Evolutionary conservation across 2,329 filamentous ascomycete genomes (phyloP).

Genomic region (Cylindrodendrum hubeiense): DNA sequence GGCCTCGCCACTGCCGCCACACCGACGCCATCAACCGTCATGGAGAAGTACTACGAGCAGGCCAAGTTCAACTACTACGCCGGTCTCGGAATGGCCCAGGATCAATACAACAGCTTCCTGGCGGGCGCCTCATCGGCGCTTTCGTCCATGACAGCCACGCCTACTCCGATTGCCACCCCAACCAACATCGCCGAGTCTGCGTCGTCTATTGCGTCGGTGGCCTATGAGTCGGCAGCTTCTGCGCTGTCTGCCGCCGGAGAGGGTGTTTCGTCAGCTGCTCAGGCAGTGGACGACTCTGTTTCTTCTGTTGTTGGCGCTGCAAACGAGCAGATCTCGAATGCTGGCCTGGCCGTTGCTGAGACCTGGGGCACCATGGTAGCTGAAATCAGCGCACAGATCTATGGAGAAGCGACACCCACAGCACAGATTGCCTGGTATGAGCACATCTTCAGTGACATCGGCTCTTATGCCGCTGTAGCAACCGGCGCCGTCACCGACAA

Average conservation of each 20-base stretch:
- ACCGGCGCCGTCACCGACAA: conserved; percentile 58
- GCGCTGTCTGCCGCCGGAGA: conserved; percentile 55
- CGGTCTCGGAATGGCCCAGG: conserved; percentile 82
- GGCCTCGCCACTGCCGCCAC: conserved; percentile 72
- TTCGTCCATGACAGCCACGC: conserved; percentile 69
- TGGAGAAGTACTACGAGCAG: conserved; percentile 71
- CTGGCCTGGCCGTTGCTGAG: conserved; percentile 54
- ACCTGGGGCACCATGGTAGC: conserved; percentile 62
- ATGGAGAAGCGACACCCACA: conserved; percentile 72
- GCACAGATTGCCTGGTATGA: conserved; percentile 70
- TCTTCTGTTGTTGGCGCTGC: conserved; percentile 60
- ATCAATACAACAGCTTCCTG: conserved; percentile 81
- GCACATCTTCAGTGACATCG: conserved; percentile 59
- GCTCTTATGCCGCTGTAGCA: conserved; percentile 71
- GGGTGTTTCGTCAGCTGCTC: conserved; percentile 54
- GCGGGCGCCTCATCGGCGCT: conserved; percentile 78
- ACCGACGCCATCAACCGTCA: conserved; percentile 59
- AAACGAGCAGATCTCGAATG: conserved; percentile 51
- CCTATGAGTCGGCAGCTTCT: conserved; percentile 59
- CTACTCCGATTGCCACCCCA: conserved; percentile 65
- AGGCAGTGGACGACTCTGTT: conserved; percentile 54
- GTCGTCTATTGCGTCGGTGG: conserved; percentile 64
- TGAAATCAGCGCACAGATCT: conserved; percentile 76
- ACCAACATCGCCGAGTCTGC: conserved; percentile 63
- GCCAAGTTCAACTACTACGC: conserved; percentile 80